A percentile compares a stretch with the other conserved stretches of the same genome.
These are phyloP conservation scores for Thymus mandschuricus DNA, from an alignment of 257 asterid species.

Conservation along the genomic window DNA sequence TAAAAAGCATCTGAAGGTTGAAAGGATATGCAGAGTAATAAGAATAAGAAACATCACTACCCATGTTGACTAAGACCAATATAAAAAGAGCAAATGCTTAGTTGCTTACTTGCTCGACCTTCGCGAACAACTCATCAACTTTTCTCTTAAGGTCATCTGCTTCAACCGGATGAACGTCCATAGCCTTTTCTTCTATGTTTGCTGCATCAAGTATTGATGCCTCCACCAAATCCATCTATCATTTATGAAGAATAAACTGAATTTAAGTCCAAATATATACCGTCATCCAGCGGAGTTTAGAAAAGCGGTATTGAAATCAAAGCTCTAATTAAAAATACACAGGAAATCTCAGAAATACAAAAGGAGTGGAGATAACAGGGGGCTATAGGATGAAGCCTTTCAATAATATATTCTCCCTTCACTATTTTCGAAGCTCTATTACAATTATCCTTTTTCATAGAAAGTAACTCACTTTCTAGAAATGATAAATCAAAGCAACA, in stretches of 20 bases:
- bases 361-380: neutral
- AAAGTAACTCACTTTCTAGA: neutral
- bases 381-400: neutral
- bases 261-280: slow-evolving; percentile 1
- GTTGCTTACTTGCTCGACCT: slow-evolving; percentile 65
- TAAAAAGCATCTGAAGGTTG: neutral
- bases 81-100: slow-evolving; percentile 36
- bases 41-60: neutral
- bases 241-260: slow-evolving; percentile 5
- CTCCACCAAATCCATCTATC: slow-evolving; percentile 46
- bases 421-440: neutral
- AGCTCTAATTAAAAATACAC: slow-evolving; percentile 11
- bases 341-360: slow-evolving; percentile 3
- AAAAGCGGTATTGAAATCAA: slow-evolving; percentile 9
- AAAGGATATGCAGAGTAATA: slow-evolving; percentile 1
- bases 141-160: slow-evolving; percentile 47
- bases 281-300: neutral
- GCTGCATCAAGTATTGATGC: slow-evolving; percentile 30
- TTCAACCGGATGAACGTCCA: slow-evolving; percentile 42
- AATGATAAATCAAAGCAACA: neutral
- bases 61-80: slow-evolving; percentile 8
- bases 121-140: slow-evolving; percentile 58
- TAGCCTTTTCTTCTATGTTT: slow-evolving; percentile 31
- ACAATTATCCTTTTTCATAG: neutral
- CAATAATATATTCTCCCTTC: neutral